Evolutionary conservation across 2,329 filamentous ascomycete species (phyloP).

Genomic region (Davidsoniella eucalypti): DNA sequence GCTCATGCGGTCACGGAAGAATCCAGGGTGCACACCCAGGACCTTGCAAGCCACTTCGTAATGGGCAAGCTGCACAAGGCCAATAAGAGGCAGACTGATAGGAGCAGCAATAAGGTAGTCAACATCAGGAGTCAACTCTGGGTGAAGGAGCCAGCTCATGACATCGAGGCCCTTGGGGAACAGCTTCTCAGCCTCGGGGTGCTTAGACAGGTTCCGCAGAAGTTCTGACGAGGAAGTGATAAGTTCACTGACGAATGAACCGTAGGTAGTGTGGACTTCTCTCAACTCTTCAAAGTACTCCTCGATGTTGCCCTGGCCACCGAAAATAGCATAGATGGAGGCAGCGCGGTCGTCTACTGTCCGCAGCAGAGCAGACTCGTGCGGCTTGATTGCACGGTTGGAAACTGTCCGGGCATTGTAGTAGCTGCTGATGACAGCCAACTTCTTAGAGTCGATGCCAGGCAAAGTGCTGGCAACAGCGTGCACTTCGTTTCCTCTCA

Average conservation of each 20-base stretch:
- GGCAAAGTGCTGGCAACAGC: constrained; percentile 71
- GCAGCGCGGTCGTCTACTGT: constrained; percentile 73
- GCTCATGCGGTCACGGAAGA: constrained; percentile 66
- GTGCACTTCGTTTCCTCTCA: constrained; percentile 92
- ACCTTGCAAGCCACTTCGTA: constrained; percentile 90
- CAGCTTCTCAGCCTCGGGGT: constrained; percentile 80
- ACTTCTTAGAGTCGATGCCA: constrained; percentile 85
- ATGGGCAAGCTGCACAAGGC: constrained; percentile 87
- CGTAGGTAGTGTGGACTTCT: constrained; percentile 80
- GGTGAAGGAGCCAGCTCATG: constrained; percentile 79
- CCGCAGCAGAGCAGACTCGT: constrained; percentile 83
- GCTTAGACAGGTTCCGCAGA: constrained; percentile 67
- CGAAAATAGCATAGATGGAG: constrained; percentile 84
- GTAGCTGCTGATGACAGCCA: constrained; percentile 78
- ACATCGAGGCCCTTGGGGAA: constrained; percentile 96
- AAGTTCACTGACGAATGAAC: constrained; percentile 75
- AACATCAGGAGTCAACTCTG: constrained; percentile 77
- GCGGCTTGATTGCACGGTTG: constrained; percentile 73
- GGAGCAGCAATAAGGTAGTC: constrained; percentile 91
- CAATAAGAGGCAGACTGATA: constrained; percentile 91
- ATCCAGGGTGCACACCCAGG: constrained; percentile 74
- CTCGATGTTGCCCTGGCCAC: constrained; percentile 96
- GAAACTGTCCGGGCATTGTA: constrained; percentile 73
- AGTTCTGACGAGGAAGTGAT: constrained; percentile 68
- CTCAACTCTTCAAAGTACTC: constrained; percentile 98